These are phyloP conservation scores for Nicotiana obtusifolia DNA, from an alignment of 257 asterid genomes.

Conservation along the genomic window DNA sequence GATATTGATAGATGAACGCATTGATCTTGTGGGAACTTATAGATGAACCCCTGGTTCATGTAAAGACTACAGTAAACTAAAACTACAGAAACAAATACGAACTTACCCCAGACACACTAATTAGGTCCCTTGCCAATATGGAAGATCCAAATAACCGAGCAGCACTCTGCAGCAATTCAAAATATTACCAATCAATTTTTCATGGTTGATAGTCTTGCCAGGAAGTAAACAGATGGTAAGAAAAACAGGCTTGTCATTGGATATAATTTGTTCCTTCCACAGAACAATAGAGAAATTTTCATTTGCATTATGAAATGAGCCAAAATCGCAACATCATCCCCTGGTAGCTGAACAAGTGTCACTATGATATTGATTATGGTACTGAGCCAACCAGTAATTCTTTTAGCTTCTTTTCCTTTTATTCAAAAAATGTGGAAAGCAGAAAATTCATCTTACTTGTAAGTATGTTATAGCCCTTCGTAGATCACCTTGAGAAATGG, in stretches of 20 bases:
- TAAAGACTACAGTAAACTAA: not conserved
- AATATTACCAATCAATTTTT: conserved; percentile 10
- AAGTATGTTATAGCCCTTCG: conserved; percentile 92
- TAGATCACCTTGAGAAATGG: conserved; percentile 93
- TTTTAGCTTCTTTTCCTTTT: not conserved
- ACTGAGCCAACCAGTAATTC: not conserved
- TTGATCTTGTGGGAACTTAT: not conserved
- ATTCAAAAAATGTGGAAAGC: not conserved
- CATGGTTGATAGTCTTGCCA: not conserved
- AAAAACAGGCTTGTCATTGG: not conserved
- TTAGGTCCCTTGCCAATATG: conserved; percentile 68
- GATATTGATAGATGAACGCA: not conserved
- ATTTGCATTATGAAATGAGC: not conserved
- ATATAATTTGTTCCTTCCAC: not conserved
- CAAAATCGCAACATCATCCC: not conserved
- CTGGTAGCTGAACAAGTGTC: not conserved
- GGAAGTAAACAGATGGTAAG: not conserved
- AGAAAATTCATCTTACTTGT: conserved; percentile 52
- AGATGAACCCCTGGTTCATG: not conserved
- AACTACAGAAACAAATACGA: not conserved
- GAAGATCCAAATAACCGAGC: conserved; percentile 95
- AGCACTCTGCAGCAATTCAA: conserved; percentile 63
- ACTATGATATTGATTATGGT: not conserved
- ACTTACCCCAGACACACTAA: conserved; percentile 94
- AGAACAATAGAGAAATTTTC: not conserved